Base-by-base conservation (phyloP, 148 eudicot species). In the Suaeda aralocaspica region DNA sequence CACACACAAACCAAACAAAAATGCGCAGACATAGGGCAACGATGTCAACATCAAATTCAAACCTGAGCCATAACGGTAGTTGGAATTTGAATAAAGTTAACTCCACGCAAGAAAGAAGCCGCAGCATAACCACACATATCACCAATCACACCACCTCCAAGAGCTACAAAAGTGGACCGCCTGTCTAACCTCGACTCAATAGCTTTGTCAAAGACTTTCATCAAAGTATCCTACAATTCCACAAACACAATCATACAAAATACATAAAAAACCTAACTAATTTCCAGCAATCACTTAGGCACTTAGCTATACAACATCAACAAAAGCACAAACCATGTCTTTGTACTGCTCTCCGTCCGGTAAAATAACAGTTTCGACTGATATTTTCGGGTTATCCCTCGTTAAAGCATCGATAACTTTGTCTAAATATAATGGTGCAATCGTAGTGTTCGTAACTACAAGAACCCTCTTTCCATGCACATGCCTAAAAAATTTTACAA, bases 61-160 rank as follows among this genome's bases (percentile, higher is more conserved):
- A 91, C 99, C 97, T 95, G 99, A 33, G 99, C 87, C 99, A 95
- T 95, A 44, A 95, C 97, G 64, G 99, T 95, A 4, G 99, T 95
- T 24, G 99, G 99, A 62, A 95, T 91, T 74, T 95, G 99, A 76
- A 95, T 91, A 78, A 95, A 91, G 77, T 95, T 95, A 44, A 95
- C 96, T 67, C 99, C 99, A 42, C 97, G 88, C n/a, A 95, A 89
- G 57, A 84, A 95, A 29, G 97, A 81, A 26, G 99, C 93, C 48
- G 99, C 97, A 48, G 99, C 99, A 91, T 70, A 91, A 48, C 99
- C 97, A 73, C 99, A 95, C 99, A 95, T 95, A 72, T 95, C 99
- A 7, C 99, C 99, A 25, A 95, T 89, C 71, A 95, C 99, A 21
- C 97, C 99, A 60, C 99, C 97, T 72, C 99, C 97, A 66, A 95